Percentiles rank a stretch among this genome's conserved stretches.
Evolutionary conservation across 2,329 filamentous ascomycete species (phyloP).

Genomic region (Pseudogymnoascus sp.): DNA sequence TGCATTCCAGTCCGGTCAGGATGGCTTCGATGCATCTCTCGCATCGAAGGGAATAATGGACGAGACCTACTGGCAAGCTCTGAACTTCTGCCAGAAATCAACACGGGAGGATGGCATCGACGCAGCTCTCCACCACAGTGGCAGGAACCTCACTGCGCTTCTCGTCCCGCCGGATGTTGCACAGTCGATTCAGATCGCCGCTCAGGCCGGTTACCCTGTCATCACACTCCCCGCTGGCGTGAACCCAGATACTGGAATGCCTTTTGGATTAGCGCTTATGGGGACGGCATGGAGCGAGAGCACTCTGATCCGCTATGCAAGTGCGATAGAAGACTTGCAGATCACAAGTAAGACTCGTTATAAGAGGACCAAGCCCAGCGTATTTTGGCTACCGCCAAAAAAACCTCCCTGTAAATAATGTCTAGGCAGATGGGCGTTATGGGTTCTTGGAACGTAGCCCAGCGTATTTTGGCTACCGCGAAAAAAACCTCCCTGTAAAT

Average conservation of each 20-base stretch:
- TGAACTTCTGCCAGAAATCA: slow-evolving; percentile 49
- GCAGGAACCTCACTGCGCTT: slow-evolving; percentile 46
- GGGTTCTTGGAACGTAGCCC: slow-evolving; percentile 32
- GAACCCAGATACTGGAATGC: slow-evolving; percentile 46
- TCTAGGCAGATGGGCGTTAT: slow-evolving; percentile 7
- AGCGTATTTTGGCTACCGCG: slow-evolving; percentile 43
- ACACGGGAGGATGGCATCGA: slow-evolving; percentile 61
- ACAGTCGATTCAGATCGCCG: slow-evolving; percentile 49
- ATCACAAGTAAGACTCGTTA: slow-evolving; percentile 34
- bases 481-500: slow-evolving; percentile 36
- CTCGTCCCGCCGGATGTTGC: slow-evolving; percentile 62
- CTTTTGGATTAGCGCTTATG: slow-evolving; percentile 51
- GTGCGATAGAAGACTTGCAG: slow-evolving; percentile 54
- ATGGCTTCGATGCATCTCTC: slow-evolving; percentile 57
- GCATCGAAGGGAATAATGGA: slow-evolving; percentile 52
- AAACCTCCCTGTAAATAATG: slow-evolving; percentile 34
- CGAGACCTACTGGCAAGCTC: slow-evolving; percentile 58
- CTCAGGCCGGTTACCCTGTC: slow-evolving; percentile 68
- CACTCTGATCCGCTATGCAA: slow-evolving; percentile 50
- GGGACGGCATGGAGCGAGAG: slow-evolving; percentile 54
- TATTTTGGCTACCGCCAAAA: slow-evolving; percentile 44
- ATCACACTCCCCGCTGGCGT: slow-evolving; percentile 59
- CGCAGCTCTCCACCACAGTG: slow-evolving; percentile 46
- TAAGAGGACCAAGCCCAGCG: slow-evolving; percentile 40
- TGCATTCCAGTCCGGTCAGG: slow-evolving; percentile 55